Base-by-base conservation (phyloP, 148 eudicot species). In the Cornus controversa region DNA sequence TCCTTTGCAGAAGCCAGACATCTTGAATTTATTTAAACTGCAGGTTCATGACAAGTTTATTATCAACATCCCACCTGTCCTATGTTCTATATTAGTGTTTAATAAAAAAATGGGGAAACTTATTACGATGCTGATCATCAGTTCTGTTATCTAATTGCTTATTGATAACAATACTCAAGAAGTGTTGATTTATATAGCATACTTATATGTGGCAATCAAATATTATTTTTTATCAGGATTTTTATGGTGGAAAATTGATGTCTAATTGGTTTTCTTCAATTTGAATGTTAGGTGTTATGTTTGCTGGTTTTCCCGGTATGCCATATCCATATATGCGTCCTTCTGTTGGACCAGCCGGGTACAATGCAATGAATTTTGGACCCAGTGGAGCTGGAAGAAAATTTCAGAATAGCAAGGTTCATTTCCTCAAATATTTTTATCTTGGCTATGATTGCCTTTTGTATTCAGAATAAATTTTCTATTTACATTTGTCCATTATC, bases 351-450 rank as follows among this genome's bases (percentile, higher is more conserved):
- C 80, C 88, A 31, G 83, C 86, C 34, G 82, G 82, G 45, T 89
- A 90, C 86, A 88, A 88, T 81, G 83, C 88, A 45, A 75, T 84
- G 78, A 90, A 85, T 83, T 91, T 92, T 82, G 95, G 94, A 82
- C 90, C 89, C 75, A 91, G 91, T 86, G 95, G 91, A 71, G 89
- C 76, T 53, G 92, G 87, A 58, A 94, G 91, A 78, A 92, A 88
- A 80, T 92, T 86, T 85, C 91, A 75, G 76, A 89, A 75, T 76
- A 84, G 80, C 84, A 93, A 96, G 98, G 99, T 96, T 60, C 1
- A 54, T 86, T 73, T 80, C 75, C 57, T 50, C 53, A 26, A 34
- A 68, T 8, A 47, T 47, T 47, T 27, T 80, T 22, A 8, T 27
- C 22, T 37, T 5, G 53, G 13, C 58, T 65, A 1, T 45, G 25